Conservation (phyloP, 768 basidiomycete genomes). For the Mycena venus region DNA sequence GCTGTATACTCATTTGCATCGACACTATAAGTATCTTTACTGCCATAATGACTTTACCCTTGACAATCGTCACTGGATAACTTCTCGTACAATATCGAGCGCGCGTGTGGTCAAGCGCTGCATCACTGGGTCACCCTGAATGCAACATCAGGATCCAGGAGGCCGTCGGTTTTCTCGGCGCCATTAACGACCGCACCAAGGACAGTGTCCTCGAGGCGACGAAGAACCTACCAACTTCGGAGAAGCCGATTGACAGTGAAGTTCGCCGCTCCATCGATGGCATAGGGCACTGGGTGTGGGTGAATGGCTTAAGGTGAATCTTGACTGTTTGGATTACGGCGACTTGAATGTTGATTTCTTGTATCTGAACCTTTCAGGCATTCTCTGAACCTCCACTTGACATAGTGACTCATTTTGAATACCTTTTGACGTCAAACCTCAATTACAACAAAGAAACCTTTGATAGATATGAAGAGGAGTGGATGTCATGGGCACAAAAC, state of each 20-base stretch:
- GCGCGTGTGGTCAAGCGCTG: not conserved
- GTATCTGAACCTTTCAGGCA: too few relatives aligned
- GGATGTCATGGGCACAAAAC: too few relatives aligned
- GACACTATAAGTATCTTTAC: not conserved
- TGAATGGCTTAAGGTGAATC: not conserved
- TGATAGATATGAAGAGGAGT: too few relatives aligned
- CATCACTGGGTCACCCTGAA: conserved; percentile 3
- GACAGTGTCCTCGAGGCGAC: not conserved
- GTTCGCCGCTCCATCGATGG: not conserved
- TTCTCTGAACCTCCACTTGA: too few relatives aligned
- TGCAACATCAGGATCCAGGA: not conserved
- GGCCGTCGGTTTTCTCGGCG: not conserved
- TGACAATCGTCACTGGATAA: not conserved
- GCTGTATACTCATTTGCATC: not conserved
- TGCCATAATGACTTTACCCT: not conserved
- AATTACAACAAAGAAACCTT: too few relatives aligned
- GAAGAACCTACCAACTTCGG: not conserved
- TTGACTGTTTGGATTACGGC: too few relatives aligned
- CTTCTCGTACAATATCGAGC: not conserved
- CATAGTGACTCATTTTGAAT: too few relatives aligned
- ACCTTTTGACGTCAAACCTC: too few relatives aligned
- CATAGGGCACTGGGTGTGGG: conserved; percentile 4
- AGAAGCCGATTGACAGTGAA: not conserved
- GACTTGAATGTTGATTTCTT: too few relatives aligned
- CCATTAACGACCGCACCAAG: not conserved